phyloP scores from a whole-genome alignment of 257 asterid species.

The Solanum piurae region DNA sequence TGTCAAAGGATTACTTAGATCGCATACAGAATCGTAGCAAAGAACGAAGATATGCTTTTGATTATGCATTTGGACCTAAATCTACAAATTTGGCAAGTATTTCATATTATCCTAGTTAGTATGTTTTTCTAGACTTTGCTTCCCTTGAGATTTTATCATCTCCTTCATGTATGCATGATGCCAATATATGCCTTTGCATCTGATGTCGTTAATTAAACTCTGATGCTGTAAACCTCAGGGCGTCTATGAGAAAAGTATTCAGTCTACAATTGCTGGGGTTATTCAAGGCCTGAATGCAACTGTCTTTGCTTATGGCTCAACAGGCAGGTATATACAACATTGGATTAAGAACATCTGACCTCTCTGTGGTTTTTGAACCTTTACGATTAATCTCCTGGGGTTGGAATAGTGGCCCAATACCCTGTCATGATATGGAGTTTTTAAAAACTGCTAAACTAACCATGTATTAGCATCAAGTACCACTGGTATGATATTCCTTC shows the following conservation, averaged over 20 bases:
- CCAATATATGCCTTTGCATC: background rate
- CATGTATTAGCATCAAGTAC: background rate
- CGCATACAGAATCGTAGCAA: slow-evolving; percentile 75
- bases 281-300: slow-evolving; percentile 96
- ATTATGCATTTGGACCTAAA: slow-evolving; percentile 74
- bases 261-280: slow-evolving; percentile 73
- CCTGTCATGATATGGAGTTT: background rate
- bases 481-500: background rate
- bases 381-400: background rate
- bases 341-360: background rate
- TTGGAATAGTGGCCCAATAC: background rate
- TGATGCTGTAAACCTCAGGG: slow-evolving; percentile 37
- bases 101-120: background rate
- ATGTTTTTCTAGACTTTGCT: background rate
- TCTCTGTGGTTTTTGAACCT: background rate
- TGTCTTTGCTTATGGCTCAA: slow-evolving; percentile 92
- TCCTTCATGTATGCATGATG: background rate
- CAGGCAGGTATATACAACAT: slow-evolving; percentile 62
- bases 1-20: slow-evolving; percentile 76
- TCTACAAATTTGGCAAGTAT: slow-evolving; percentile 55
- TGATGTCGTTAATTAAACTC: background rate
- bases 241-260: slow-evolving; percentile 60
- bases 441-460: background rate
- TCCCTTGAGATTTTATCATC: background rate
- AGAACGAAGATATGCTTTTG: slow-evolving; percentile 69